Evolutionary conservation across 73 alveolate genomes (phyloP).

Genomic region (Tetrahymena malaccensis): DNA sequence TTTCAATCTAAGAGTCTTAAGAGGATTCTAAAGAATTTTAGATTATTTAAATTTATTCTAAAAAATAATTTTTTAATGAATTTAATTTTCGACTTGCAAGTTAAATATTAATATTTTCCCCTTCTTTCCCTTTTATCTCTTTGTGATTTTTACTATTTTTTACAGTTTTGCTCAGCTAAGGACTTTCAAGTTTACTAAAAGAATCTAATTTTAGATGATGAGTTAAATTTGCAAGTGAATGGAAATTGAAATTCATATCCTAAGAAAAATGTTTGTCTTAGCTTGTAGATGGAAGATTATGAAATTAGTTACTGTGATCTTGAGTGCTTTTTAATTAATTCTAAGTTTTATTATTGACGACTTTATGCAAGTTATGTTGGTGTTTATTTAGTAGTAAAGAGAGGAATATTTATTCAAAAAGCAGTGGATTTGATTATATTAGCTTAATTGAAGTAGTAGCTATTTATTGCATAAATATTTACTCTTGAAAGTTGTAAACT

Average conservation of each 20-base stretch:
- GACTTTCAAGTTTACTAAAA: background rate
- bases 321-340: no score
- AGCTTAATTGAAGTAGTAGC: background rate
- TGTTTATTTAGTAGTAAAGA: background rate
- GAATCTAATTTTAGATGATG: background rate
- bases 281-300: background rate
- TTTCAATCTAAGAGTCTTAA: background rate
- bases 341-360: no score
- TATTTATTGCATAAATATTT: background rate
- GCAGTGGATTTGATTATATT: background rate
- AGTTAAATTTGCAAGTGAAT: background rate
- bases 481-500: background rate
- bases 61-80: no score
- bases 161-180: background rate
- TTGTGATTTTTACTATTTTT: background rate
- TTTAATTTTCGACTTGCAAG: background rate
- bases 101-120: no score
- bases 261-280: background rate
- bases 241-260: no score
- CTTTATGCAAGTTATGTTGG: no score
- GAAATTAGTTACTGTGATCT: no score
- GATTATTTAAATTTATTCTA: no score
- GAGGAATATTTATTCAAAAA: background rate
- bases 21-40: background rate
- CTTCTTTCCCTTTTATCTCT: background rate